Evolutionary conservation across 805 yeast genomes (phyloP), one percentile per base, ranked within the genome.

Genomic region (Kodamaea nitidulidarum): DNA sequence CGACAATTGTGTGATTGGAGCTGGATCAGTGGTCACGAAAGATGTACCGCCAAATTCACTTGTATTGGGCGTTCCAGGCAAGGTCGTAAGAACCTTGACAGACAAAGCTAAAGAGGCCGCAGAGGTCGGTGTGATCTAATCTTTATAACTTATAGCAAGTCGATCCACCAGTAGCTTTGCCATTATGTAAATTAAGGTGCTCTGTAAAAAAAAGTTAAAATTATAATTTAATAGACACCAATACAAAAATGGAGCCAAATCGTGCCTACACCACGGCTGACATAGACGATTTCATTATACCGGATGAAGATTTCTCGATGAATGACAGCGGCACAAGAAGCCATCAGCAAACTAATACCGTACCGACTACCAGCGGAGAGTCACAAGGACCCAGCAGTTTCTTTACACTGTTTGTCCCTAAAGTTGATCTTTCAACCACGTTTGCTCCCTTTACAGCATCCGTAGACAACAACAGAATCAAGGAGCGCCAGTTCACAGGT

Each of bases 1-100:
- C 10, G 75, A 76, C 36, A 73, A 75, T 7, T 69, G 71, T 3
- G 77, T 78, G 1, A 66, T 83, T 31, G 90, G 81, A 2, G 86
- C 88, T 3, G 87, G 86, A 3, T 62, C 81, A 6, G 80, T 81
- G 2, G 87, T 84, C 15, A 70, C 73, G 14, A 75, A 64, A 40
- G 76, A 71, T 42, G 72, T 82, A 20, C 81, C 84, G 0, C 61
- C 73, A 2, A 62, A 70, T 42, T 61, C 74, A 0, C 73, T 81
- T 12, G 81, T 74, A 10, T 82, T 65, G n/a, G 90, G 90, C 0
- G 67, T 68, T 15, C 90, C 88, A 0, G 82, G 78, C 5, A 65
- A 58, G 43, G 72, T 77, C 8, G 52, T 75, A 26, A 63, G 60
- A 41, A 50, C 47, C 14, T 47, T 60, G 49, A 47, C 48, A 4